Base-by-base conservation (phyloP, 2,329 filamentous ascomycete genomes). In the Ceratocystis huliohia region DNA sequence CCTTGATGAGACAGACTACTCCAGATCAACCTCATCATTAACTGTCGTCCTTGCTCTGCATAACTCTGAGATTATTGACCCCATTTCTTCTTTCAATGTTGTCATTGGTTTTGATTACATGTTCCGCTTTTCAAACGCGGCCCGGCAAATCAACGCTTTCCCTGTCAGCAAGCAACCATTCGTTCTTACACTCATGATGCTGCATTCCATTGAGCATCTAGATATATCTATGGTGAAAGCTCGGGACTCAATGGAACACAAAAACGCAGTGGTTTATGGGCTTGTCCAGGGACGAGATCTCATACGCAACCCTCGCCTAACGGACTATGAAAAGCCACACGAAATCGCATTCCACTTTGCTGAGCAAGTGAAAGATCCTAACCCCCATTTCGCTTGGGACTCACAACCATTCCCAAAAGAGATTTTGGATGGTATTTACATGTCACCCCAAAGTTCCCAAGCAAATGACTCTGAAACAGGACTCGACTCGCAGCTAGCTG, bases 201-300 rank as follows among this genome's bases (percentile, higher is more conserved):
- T 76, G 1, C 78, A 80, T 69, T 81, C 82, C 1, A 77, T 84
- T 46, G 82, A 85, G 71, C 83, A 85, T 67, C 76, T 84, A 53
- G 78, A 80, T 66, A 73, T 80, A 62, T 75, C 78, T 17, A 73
- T 84, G 30, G 74, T 75, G 1, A 69, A 70, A 5, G 70, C 73
- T 4, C 67, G 75, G 17, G 72, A 75, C 1, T 69, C 72, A 0
- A 66, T 82, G 5, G 80, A 84, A 69, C 76, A 78, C 17, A 81
- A 79, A 67, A 81, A 78, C 64, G 75, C 77, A 1, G 73, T 80
- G 1, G 70, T 79, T 30, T 77, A 71, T 65, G 75, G 69, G 7
- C 74, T 77, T 15, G 74, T 76, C 1, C 71, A 72, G 48, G 73
- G 77, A 2, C 72, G 74, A 33, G 71, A 74, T 17, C 72, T 78